phyloP scores from a whole-genome alignment of 2,329 filamentous ascomycete genomes.

The Dothideomycetes sp. region DNA sequence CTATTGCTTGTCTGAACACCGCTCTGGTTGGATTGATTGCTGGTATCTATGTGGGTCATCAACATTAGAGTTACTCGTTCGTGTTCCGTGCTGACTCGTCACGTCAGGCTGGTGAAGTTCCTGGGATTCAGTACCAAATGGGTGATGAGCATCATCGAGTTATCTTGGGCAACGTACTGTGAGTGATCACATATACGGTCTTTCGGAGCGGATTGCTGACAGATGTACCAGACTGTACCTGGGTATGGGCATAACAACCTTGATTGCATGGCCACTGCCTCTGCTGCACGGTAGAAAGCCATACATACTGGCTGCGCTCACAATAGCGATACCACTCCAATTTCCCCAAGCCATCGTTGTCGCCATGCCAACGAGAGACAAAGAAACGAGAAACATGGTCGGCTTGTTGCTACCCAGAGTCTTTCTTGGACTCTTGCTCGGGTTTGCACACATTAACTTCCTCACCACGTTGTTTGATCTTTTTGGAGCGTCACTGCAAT shows the following conservation, averaged over 20 bases:
- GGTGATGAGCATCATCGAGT: constrained; percentile 58
- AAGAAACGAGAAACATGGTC: constrained; percentile 46
- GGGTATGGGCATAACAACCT: constrained; percentile 59
- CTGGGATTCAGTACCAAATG: constrained; percentile 70
- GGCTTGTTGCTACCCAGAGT: constrained; percentile 55
- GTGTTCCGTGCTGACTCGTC: background rate
- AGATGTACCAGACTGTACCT: constrained; percentile 46
- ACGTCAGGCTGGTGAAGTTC: constrained; percentile 56
- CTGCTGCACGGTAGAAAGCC: constrained; percentile 68
- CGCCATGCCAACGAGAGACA: constrained; percentile 45
- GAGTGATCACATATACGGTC: constrained; percentile 16
- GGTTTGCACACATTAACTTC: constrained; percentile 71
- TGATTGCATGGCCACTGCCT: constrained; percentile 65
- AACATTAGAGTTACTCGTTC: too few relatives aligned
- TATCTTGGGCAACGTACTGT: constrained; percentile 63
- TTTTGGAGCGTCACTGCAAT: constrained; percentile 68
- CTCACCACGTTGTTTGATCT: constrained; percentile 62
- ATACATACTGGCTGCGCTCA: constrained; percentile 61
- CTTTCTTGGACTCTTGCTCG: constrained; percentile 59
- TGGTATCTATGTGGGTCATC: constrained; percentile 53
- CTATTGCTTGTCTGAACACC: constrained; percentile 63
- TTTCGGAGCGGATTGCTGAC: background rate
- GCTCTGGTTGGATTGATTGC: constrained; percentile 60
- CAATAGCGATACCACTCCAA: constrained; percentile 60
- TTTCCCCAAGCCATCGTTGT: constrained; percentile 67